phyloP scores from a whole-genome alignment of 495 filamentous ascomycete species.

The Xylaria cubensis region DNA sequence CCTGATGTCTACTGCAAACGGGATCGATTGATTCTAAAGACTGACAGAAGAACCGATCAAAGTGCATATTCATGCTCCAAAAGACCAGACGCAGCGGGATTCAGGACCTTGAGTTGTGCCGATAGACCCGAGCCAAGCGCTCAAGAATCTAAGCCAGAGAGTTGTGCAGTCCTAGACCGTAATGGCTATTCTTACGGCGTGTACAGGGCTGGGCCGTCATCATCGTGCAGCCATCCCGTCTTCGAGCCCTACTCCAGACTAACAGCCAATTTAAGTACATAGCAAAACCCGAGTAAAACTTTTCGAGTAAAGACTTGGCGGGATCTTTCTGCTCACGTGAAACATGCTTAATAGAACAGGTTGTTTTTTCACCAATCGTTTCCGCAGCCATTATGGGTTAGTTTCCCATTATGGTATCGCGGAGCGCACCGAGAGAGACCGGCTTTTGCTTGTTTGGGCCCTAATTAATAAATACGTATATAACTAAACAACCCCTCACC shows the following conservation, averaged over 20 bases:
- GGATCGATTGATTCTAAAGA: background rate
- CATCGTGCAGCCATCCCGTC: slow-evolving; percentile 4
- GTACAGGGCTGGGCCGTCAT: slow-evolving; percentile 7
- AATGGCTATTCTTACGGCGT: background rate
- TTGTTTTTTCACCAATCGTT: background rate
- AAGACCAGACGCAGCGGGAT: background rate
- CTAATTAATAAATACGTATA: background rate
- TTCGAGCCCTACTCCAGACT: background rate
- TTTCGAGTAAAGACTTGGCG: background rate
- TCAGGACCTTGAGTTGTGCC: background rate
- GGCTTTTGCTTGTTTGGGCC: background rate
- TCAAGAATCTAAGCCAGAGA: background rate
- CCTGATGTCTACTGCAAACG: background rate
- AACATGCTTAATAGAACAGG: background rate
- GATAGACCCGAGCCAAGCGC: slow-evolving; percentile 20
- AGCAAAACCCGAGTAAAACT: background rate
- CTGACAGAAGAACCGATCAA: background rate
- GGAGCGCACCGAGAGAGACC: background rate
- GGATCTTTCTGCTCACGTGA: background rate
- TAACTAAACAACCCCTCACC: background rate
- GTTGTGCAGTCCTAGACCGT: background rate
- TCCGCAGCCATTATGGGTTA: background rate
- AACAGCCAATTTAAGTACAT: background rate
- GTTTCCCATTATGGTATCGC: background rate
- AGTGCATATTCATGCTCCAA: slow-evolving; percentile 6